phyloP scores from a whole-genome alignment of 1,284 basidiomycete species.

The Pseudozyma sp. region DNA sequence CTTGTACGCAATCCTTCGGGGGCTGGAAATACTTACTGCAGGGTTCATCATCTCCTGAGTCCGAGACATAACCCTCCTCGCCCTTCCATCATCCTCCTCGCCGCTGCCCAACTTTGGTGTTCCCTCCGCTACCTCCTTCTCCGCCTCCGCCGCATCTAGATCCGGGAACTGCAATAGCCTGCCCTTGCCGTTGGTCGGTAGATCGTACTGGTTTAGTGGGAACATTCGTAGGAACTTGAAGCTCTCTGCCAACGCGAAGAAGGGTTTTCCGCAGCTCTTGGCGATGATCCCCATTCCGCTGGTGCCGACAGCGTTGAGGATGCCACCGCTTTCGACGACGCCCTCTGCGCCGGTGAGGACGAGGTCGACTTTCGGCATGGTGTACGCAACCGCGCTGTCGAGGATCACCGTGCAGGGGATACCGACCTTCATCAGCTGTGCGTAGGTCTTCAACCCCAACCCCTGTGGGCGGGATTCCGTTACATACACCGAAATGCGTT shows the following conservation, averaged over 20 bases:
- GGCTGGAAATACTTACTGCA: slow-evolving; percentile 22
- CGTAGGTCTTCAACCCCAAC: slow-evolving; percentile 69
- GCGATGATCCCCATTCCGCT: slow-evolving; percentile 97
- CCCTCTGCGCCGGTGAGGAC: slow-evolving; percentile 96
- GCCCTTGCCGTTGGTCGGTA: slow-evolving; percentile 72
- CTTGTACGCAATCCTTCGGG: neutral
- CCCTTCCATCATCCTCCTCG: neutral
- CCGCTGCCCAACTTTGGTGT: slow-evolving; percentile 17
- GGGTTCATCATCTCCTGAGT: slow-evolving; percentile 63
- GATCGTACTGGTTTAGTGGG: slow-evolving; percentile 94
- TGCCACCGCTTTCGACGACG: slow-evolving; percentile 85
- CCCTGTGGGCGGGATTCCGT: slow-evolving; percentile 91
- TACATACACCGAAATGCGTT: slow-evolving; percentile 95
- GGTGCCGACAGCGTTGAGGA: slow-evolving; percentile 80
- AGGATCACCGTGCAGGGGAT: slow-evolving; percentile 94
- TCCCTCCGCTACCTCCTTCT: neutral
- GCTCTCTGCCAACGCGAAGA: slow-evolving; percentile 93
- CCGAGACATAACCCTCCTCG: slow-evolving; percentile 40
- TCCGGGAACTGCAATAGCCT: slow-evolving; percentile 51
- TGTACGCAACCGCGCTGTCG: slow-evolving; percentile 95
- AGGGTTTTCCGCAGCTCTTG: slow-evolving; percentile 91
- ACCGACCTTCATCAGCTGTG: slow-evolving; percentile 74
- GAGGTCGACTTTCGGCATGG: slow-evolving; percentile 94
- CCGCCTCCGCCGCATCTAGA: slow-evolving; percentile 1
- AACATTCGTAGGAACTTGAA: slow-evolving; percentile 98